These are phyloP conservation scores for Fragilaria radians DNA, from an alignment of 108 stramenopile species.

Conservation along the genomic window DNA sequence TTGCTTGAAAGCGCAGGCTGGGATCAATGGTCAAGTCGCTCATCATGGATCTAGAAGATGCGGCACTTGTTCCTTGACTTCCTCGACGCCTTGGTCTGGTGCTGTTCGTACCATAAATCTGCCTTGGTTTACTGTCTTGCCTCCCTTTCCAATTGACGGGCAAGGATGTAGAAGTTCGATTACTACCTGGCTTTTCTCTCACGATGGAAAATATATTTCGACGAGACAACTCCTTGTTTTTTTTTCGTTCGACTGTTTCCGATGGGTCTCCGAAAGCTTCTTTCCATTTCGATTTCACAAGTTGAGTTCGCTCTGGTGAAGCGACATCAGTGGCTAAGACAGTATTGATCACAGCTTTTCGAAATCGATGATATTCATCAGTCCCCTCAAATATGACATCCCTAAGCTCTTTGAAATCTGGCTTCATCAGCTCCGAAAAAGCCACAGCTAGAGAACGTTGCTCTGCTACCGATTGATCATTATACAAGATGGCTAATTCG, in stretches of 20 bases:
- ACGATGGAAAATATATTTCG: neutral
- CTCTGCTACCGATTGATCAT: constrained; percentile 75
- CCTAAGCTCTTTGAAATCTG: constrained; percentile 33
- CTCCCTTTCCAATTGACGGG: neutral
- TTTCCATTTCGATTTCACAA: constrained; percentile 68
- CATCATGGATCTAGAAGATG: neutral
- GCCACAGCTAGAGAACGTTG: constrained; percentile 53
- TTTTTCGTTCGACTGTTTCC: constrained; percentile 10
- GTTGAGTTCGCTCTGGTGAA: constrained; percentile 55
- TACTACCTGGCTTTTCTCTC: neutral
- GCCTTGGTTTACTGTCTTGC: neutral
- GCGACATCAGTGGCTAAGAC: constrained; percentile 51
- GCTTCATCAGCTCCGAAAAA: constrained; percentile 53
- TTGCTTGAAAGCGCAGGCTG: neutral
- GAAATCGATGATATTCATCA: constrained; percentile 52
- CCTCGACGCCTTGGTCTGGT: neutral
- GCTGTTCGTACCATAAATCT: neutral
- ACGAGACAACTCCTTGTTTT: constrained; percentile 1
- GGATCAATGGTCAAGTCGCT: neutral
- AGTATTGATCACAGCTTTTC: constrained; percentile 47
- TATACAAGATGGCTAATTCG: constrained; percentile 59
- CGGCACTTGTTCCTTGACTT: neutral
- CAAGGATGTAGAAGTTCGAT: constrained; percentile 2
- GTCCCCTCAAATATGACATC: constrained; percentile 34
- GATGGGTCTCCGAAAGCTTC: constrained; percentile 76